phyloP scores from a whole-genome alignment of 1,139 yeast genomes.

The Lodderomyces beijingensis region DNA sequence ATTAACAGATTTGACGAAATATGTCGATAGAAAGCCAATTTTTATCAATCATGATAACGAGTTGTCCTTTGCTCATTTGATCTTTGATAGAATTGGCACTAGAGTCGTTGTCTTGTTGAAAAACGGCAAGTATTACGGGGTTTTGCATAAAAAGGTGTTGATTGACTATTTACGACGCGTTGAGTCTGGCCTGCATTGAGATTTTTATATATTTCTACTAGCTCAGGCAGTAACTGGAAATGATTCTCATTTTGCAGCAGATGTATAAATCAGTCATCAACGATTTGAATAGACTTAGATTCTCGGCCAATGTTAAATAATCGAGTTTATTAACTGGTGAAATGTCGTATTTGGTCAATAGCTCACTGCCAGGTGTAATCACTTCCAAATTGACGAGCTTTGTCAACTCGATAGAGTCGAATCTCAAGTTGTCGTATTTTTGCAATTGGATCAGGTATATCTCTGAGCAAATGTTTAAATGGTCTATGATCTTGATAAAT shows the following conservation, averaged over 20 bases:
- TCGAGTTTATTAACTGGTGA: slow-evolving; percentile 1
- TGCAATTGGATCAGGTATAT: slow-evolving; percentile 10
- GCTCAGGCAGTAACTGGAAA: background rate
- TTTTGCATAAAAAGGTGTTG: slow-evolving; percentile 53
- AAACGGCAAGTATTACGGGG: slow-evolving; percentile 49
- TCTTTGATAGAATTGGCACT: slow-evolving; percentile 54
- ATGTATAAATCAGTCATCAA: slow-evolving; percentile 11
- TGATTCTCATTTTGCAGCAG: slow-evolving; percentile 9
- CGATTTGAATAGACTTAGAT: slow-evolving; percentile 10
- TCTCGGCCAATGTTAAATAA: slow-evolving; percentile 4
- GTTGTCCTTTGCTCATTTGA: slow-evolving; percentile 48
- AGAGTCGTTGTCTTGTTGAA: slow-evolving; percentile 48
- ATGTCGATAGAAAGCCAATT: slow-evolving; percentile 49
- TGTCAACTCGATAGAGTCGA: slow-evolving; percentile 12
- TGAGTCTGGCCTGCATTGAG: slow-evolving; percentile 1
- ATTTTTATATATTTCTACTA: background rate
- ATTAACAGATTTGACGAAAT: slow-evolving; percentile 37
- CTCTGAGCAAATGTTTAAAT: slow-evolving; percentile 13
- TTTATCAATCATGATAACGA: slow-evolving; percentile 49
- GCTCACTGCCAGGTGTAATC: background rate
- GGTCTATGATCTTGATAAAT: slow-evolving; percentile 10
- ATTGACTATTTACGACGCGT: slow-evolving; percentile 39
- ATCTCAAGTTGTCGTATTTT: slow-evolving; percentile 11
- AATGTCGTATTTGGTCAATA: slow-evolving; percentile 2
- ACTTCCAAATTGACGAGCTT: background rate